These are phyloP conservation scores for Cercospora berteroae DNA, from an alignment of 2,329 filamentous ascomycete genomes.

Conservation along the genomic window DNA sequence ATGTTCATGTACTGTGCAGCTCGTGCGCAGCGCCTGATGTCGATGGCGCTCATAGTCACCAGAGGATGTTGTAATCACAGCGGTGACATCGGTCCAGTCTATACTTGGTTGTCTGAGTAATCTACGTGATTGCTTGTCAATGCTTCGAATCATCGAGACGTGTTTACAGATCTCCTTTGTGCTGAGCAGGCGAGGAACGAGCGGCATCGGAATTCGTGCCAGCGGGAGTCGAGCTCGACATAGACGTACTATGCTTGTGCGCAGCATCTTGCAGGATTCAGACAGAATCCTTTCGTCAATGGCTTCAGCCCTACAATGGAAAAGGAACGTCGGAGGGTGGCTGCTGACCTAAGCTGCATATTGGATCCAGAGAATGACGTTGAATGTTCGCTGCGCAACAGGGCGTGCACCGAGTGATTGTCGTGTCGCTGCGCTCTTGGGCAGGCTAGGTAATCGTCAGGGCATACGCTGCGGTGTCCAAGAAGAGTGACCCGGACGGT, in stretches of 20 bases:
- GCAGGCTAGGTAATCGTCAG: background rate
- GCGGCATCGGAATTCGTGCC: background rate
- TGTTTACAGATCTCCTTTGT: background rate
- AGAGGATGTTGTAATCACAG: background rate
- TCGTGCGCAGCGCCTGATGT: background rate
- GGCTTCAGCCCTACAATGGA: background rate
- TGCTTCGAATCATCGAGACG: background rate
- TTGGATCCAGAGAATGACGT: background rate
- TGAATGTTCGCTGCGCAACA: background rate
- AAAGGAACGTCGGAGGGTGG: background rate
- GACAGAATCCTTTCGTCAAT: constrained; percentile 2
- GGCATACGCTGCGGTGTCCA: background rate
- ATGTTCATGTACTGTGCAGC: background rate
- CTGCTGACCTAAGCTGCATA: constrained; percentile 1
- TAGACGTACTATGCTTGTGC: background rate
- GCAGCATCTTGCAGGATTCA: background rate
- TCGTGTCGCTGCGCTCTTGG: background rate
- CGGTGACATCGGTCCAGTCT: background rate
- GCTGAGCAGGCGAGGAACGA: background rate
- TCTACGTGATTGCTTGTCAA: background rate
- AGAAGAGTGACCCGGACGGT: background rate
- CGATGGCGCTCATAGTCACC: background rate
- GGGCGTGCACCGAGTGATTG: background rate
- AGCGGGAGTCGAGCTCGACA: background rate
- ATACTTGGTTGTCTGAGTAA: constrained; percentile 5